Evolutionary conservation across 805 yeast genomes (phyloP), one percentile per base, ranked within the genome.

Genomic region (Deakozyma indianensis): DNA sequence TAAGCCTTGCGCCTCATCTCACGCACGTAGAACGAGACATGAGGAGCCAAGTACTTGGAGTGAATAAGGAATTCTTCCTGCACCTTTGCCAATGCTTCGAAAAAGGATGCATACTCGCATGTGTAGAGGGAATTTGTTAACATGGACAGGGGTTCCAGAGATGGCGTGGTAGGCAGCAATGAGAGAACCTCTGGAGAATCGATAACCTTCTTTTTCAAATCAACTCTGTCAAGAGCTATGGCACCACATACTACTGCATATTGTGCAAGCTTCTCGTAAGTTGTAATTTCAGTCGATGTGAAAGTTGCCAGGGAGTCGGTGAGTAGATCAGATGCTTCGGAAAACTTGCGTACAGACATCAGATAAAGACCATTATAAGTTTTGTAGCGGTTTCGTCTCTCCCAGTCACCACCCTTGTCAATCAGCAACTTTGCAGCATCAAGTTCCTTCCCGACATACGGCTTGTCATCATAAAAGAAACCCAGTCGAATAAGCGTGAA

Each of bases 351-450:
- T 23, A 88, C 79, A 4, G 95, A 81, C 74, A 92, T 67, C 29
- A 75, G 67, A 60, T 85, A 84, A 43, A 92, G 71, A 21, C 98
- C 98, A 48, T 75, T 66, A 64, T 92, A 92, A 3, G 96, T 84
- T 68, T 92, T 92, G 70, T 76, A 86, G 54, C 96, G 70, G 67
- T 92, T 92, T 58, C 95, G 79, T 64, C 98, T 83, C 66, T 92
- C 98, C 98, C 98, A 92, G 63, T 92, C 98, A 50, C 98, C 98
- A 46, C 97, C 98, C 57, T 86, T 83, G 56, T 90, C 97, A 56
- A 92, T 86, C 60, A 85, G 72, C 22, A 67, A 58, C 57, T 82
- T 78, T 18, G 81, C 78, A 53, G 78, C 78, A 46, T 81, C 90
- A 52, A 92, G 72, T 57, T 80, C 80, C 54, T 77, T 77, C 48